A percentile compares a stretch with the other conserved stretches of the same genome.
Evolutionary conservation across 805 yeast genomes (phyloP).

Genomic region (Dipodascopsis uninucleata): DNA sequence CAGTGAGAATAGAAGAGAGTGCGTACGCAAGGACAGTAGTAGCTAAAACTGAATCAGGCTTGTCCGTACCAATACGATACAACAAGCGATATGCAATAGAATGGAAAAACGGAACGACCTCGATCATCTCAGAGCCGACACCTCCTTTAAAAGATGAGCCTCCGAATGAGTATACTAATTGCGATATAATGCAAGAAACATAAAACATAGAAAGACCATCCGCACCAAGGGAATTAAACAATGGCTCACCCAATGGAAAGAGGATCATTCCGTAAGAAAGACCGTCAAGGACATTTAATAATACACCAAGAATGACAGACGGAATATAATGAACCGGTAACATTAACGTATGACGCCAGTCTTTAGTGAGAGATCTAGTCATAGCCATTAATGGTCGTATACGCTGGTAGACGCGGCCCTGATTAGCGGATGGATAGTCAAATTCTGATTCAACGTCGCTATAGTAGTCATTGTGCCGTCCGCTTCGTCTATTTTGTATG

Average conservation of each 20-base stretch:
- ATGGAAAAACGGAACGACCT: slow-evolving; percentile 97
- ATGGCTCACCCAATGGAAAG: slow-evolving; percentile 81
- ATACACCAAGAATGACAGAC: slow-evolving; percentile 77
- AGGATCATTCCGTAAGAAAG: slow-evolving; percentile 96
- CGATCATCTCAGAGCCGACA: slow-evolving; percentile 98
- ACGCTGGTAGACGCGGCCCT: background rate
- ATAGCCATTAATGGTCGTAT: slow-evolving; percentile 1
- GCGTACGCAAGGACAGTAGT: slow-evolving; percentile 88
- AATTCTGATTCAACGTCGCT: background rate
- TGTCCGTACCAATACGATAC: slow-evolving; percentile 49
- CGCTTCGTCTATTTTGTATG: background rate
- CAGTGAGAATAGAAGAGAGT: slow-evolving; percentile 78
- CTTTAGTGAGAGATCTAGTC: background rate
- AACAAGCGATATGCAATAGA: slow-evolving; percentile 80
- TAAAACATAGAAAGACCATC: slow-evolving; percentile 93
- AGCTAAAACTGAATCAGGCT: slow-evolving; percentile 54
- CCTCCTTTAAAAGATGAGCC: slow-evolving; percentile 86
- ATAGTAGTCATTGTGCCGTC: background rate
- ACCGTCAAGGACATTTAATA: slow-evolving; percentile 87
- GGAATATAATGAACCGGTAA: slow-evolving; percentile 47
- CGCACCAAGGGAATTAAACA: slow-evolving; percentile 76
- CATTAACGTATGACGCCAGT: background rate
- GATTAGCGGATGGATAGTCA: background rate
- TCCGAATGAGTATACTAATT: slow-evolving; percentile 81
- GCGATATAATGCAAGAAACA: slow-evolving; percentile 85